Base-by-base conservation (phyloP, 768 basidiomycete genomes). In the Lactarius tabidus region DNA sequence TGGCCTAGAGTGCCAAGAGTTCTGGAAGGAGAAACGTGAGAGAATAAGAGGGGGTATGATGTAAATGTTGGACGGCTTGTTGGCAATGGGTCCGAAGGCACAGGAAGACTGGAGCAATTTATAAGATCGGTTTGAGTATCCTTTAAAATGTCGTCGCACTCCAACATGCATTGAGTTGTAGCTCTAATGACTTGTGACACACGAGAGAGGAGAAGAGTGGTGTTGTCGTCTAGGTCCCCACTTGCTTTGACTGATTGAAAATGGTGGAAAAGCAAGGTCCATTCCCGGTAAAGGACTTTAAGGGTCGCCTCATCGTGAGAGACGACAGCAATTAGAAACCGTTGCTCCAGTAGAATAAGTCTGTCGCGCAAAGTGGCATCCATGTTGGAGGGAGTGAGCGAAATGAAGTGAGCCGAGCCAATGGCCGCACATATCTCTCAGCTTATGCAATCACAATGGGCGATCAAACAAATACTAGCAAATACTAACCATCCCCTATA, bases 371-470 rank as follows among this genome's bases (percentile, higher is more conserved):
- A 14, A 15, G 60, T 52, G 26, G 53, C 28, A 14, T 60, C 23
- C 65, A 66, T 66, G 59, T 29, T n/a, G 36, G 63, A 5, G 20
- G 10, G 48, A 2, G 33, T 10, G 18, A 39, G 26, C 6, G 15
- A 12, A 20, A 9, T 15, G 12, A 54, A 15, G 1, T 9, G 18
- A 43, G n/a, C n/a, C n/a, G n/a, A n/a, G n/a, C n/a, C n/a, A n/a
- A n/a, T n/a, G n/a, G n/a, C n/a, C n/a, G n/a, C n/a, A n/a, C n/a
- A n/a, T n/a, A n/a, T n/a, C n/a, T n/a, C n/a, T n/a, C n/a, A n/a
- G n/a, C n/a, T 60, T 65, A 65, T 14, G 31, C 60, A 31, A 65
- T 43, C 59, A 65, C 64, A 65, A 65, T 65, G 48, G 64, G 6
- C 15, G 1, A 0, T 0, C 23, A 4, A 6, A 39, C 59, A 60